These are phyloP conservation scores for Auricularia heimuer DNA, from an alignment of 768 basidiomycete genomes.

Conservation along the genomic window DNA sequence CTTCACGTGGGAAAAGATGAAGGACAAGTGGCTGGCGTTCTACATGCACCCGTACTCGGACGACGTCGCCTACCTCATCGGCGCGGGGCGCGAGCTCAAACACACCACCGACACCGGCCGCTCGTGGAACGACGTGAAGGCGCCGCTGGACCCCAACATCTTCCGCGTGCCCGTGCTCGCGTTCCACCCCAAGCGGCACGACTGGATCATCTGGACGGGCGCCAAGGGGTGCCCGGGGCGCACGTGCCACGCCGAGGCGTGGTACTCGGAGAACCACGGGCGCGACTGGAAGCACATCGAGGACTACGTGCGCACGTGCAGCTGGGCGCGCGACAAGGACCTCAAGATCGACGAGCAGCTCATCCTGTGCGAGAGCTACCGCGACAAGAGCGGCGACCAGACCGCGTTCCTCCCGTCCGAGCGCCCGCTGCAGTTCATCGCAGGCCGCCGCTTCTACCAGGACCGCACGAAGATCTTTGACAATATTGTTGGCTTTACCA, in stretches of 20 bases:
- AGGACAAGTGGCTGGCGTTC: constrained; percentile 66
- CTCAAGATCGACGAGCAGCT: constrained; percentile 74
- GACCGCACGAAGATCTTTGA: constrained; percentile 73
- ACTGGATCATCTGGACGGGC: constrained; percentile 86
- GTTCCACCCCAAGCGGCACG: constrained; percentile 74
- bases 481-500: constrained; percentile 86
- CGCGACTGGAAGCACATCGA: constrained; percentile 68
- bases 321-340: constrained; percentile 77
- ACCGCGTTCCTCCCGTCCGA: constrained; percentile 33
- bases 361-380: constrained; percentile 87
- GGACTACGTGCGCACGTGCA: constrained; percentile 80
- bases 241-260: constrained; percentile 66
- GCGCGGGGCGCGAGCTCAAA: constrained; percentile 48
- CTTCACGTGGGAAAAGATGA: constrained; percentile 72
- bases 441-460: constrained; percentile 62
- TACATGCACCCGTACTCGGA: constrained; percentile 72
- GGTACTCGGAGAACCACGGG: constrained; percentile 71
- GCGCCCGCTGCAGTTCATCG: constrained; percentile 71
- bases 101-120: constrained; percentile 79
- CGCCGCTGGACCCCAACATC: constrained; percentile 67
- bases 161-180: constrained; percentile 68
- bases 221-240: constrained; percentile 48
- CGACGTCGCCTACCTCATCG: constrained; percentile 88
- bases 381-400: constrained; percentile 75
- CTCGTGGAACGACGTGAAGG: constrained; percentile 47